Percentiles rank a stretch among this genome's conserved stretches.
Evolutionary conservation across 345 rosid genomes (phyloP).

Genomic region (Populus alba): DNA sequence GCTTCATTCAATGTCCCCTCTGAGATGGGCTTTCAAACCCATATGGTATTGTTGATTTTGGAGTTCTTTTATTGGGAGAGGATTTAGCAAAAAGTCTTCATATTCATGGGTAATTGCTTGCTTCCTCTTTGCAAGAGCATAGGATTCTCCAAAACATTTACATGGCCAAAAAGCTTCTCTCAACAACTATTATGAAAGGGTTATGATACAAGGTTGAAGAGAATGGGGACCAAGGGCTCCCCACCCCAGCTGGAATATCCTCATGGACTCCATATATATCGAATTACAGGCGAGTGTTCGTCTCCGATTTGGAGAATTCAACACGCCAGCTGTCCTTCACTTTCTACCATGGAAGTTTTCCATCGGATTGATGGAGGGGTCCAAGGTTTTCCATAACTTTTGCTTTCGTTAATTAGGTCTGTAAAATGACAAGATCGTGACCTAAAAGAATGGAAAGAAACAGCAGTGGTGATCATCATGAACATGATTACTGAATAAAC

Average conservation of each 20-base stretch:
- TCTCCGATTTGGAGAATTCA: not conserved
- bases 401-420: not conserved
- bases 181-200: not conserved
- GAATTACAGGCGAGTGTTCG: not conserved
- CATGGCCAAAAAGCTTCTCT: not conserved
- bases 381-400: not conserved
- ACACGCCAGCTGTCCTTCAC: too few relatives aligned
- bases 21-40: not conserved
- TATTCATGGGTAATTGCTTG: not conserved
- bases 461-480: not conserved
- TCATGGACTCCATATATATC: not conserved
- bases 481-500: not conserved
- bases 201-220: not conserved
- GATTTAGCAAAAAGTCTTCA: too few relatives aligned
- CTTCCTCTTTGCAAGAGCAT: not conserved
- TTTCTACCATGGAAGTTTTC: not conserved
- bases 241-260: not conserved
- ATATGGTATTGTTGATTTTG: not conserved
- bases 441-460: not conserved
- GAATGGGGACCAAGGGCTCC: not conserved
- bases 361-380: not conserved
- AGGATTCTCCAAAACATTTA: not conserved
- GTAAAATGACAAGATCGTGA: not conserved
- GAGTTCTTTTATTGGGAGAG: not conserved
- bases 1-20: too few relatives aligned